Conservation (phyloP, 495 filamentous ascomycete species). For the Xylaria flabelliformis region DNA sequence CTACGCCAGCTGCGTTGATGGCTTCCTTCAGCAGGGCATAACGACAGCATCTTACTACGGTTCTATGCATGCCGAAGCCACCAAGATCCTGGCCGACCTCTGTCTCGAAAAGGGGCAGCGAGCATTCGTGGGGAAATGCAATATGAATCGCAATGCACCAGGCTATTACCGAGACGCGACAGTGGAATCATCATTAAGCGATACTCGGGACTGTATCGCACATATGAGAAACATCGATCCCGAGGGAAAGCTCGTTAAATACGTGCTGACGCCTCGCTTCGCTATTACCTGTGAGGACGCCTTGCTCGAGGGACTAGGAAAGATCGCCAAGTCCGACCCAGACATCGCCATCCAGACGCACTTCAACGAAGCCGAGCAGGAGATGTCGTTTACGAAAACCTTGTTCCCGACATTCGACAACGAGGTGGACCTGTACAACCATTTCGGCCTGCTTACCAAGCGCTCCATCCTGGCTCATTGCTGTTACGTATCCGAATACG, state of each 20-base stretch:
- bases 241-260: slow-evolving; percentile 53
- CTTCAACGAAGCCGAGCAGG: slow-evolving; percentile 65
- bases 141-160: slow-evolving; percentile 68
- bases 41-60: slow-evolving; percentile 73
- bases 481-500: slow-evolving; percentile 62
- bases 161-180: slow-evolving; percentile 63
- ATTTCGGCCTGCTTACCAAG: slow-evolving; percentile 58
- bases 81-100: slow-evolving; percentile 63
- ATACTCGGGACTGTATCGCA: slow-evolving; percentile 60
- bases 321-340: slow-evolving; percentile 55
- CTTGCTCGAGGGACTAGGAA: slow-evolving; percentile 59
- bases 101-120: slow-evolving; percentile 65
- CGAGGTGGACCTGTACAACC: slow-evolving; percentile 63
- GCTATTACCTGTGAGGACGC: slow-evolving; percentile 63
- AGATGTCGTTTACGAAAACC: slow-evolving; percentile 57
- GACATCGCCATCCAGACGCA: slow-evolving; percentile 68
- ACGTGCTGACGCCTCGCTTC: slow-evolving; percentile 69
- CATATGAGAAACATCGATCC: slow-evolving; percentile 53
- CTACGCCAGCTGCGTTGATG: slow-evolving; percentile 61
- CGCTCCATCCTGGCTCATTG: slow-evolving; percentile 70
- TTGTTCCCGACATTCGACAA: slow-evolving; percentile 60
- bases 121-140: slow-evolving; percentile 70
- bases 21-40: slow-evolving; percentile 66
- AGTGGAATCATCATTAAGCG: slow-evolving; percentile 53
- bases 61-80: slow-evolving; percentile 63